phyloP scores from a whole-genome alignment of 345 rosid genomes.

The Aegle marmelos region DNA sequence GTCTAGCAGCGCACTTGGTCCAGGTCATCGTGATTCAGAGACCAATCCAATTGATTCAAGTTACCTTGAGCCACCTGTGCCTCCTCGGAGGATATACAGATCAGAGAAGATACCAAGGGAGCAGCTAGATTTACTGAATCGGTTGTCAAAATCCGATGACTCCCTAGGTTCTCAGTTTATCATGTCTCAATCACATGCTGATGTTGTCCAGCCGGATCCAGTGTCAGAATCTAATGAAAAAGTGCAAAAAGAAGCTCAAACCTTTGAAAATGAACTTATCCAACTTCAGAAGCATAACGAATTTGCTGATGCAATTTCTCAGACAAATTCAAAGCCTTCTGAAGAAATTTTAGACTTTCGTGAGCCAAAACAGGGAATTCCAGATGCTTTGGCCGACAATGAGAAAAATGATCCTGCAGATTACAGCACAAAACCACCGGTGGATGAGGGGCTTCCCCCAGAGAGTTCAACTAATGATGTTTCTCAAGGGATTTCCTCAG shows the following conservation, averaged over 20 bases:
- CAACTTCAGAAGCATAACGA: conserved; percentile 40
- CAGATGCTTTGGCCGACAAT: conserved; percentile 17
- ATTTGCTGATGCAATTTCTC: conserved; percentile 36
- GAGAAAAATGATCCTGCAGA: conserved; percentile 17
- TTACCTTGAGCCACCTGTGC: conserved; percentile 43
- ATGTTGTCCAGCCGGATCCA: conserved; percentile 38
- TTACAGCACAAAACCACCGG: conserved; percentile 12
- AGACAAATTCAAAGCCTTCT: conserved; percentile 34
- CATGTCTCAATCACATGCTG: conserved; percentile 47
- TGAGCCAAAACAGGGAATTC: conserved; percentile 33
- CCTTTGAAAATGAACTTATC: conserved; percentile 35
- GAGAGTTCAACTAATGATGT: conserved; percentile 30
- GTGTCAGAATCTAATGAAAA: conserved; percentile 42
- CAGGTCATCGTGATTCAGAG: conserved; percentile 38
- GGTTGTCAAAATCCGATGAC: conserved; percentile 74
- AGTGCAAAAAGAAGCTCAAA: conserved; percentile 29
- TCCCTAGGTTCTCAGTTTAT: conserved; percentile 67
- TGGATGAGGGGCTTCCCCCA: conserved; percentile 17
- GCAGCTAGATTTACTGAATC: conserved; percentile 57
- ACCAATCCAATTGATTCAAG: conserved; percentile 50
- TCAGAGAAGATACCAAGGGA: conserved; percentile 80
- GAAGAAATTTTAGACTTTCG: conserved; percentile 33
- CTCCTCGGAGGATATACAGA: conserved; percentile 53
- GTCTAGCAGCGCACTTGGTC: conserved; percentile 36
- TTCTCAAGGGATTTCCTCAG: conserved; percentile 30